Conservation (phyloP, 2,329 filamentous ascomycete genomes). For the Apiospora koreana region DNA sequence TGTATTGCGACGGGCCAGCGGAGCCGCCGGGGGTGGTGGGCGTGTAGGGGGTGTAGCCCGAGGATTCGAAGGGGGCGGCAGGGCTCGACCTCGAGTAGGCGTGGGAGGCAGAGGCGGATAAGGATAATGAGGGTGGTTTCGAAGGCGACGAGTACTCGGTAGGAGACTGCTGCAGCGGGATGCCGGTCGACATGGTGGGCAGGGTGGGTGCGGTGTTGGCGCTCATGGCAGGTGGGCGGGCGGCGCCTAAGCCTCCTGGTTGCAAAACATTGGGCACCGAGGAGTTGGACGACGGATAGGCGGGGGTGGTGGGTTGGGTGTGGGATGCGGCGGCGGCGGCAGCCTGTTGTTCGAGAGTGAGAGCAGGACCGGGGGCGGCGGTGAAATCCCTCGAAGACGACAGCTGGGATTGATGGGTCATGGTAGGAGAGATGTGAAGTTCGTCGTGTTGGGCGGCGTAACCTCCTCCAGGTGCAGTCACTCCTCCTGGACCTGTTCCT, state of each 20-base stretch:
- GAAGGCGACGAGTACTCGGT: conserved; percentile 51
- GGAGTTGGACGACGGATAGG: conserved; percentile 41
- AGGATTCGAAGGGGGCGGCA: conserved; percentile 58
- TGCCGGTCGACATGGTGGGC: conserved; percentile 47
- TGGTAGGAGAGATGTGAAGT: conserved; percentile 53
- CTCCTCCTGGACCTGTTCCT: neutral
- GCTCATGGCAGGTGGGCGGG: conserved; percentile 39
- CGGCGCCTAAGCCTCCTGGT: conserved; percentile 48
- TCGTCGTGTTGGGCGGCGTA: conserved; percentile 47
- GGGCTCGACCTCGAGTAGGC: conserved; percentile 86
- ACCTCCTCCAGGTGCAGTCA: neutral
- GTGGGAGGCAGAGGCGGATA: conserved; percentile 54
- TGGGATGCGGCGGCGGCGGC: conserved; percentile 16
- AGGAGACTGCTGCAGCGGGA: conserved; percentile 37
- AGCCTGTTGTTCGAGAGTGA: conserved; percentile 37
- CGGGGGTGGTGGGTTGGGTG: conserved; percentile 27
- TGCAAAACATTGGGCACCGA: conserved; percentile 60
- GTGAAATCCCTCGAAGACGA: conserved; percentile 15
- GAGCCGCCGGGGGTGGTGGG: conserved; percentile 64
- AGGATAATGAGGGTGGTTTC: conserved; percentile 64
- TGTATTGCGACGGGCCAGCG: conserved; percentile 61
- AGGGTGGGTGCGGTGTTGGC: conserved; percentile 47
- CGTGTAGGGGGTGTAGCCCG: conserved; percentile 57
- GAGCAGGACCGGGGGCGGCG: conserved; percentile 42
- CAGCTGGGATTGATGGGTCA: conserved; percentile 44